Percentiles rank a stretch among this genome's conserved stretches.
These are phyloP conservation scores for Metroxylon sagu DNA, from an alignment of 176 grass and related monocot species.

Conservation along the genomic window DNA sequence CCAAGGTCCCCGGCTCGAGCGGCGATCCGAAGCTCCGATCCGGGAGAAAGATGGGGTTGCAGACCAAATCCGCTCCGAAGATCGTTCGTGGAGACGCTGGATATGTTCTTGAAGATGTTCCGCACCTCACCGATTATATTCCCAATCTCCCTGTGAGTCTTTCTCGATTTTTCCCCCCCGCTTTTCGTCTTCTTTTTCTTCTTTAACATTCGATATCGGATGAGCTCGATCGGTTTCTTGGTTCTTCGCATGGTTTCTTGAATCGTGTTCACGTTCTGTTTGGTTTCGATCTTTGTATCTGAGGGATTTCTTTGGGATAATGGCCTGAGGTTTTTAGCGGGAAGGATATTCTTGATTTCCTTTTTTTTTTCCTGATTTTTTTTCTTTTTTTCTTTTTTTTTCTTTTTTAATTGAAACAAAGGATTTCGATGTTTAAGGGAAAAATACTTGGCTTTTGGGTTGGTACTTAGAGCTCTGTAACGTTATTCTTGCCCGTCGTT, in stretches of 20 bases:
- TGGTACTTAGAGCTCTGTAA: no score
- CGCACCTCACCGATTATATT: slow-evolving; percentile 78
- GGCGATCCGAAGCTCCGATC: not conserved
- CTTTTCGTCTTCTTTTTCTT: not conserved
- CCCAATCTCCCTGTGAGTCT: slow-evolving; percentile 68
- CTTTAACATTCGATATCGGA: not conserved
- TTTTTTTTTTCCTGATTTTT: no score
- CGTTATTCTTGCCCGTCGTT: no score
- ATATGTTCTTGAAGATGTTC: slow-evolving; percentile 92
- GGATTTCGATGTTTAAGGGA: no score
- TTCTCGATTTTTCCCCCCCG: not conserved
- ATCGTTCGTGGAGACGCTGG: slow-evolving; percentile 57
- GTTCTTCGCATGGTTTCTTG: not conserved
- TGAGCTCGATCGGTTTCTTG: not conserved
- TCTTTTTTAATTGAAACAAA: no score
- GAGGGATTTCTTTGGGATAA: no score
- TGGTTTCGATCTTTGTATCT: not conserved
- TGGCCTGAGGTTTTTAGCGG: no score
- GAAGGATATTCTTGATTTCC: no score
- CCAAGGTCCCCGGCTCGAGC: slow-evolving; percentile 7
- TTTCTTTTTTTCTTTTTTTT: no score
- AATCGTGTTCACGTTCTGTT: not conserved
- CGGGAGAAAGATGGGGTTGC: slow-evolving; percentile 17
- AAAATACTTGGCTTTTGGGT: no score
- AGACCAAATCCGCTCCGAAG: slow-evolving; percentile 50